Evolutionary conservation across 2,329 filamentous ascomycete genomes (phyloP).

Genomic region (Phoma sp.): DNA sequence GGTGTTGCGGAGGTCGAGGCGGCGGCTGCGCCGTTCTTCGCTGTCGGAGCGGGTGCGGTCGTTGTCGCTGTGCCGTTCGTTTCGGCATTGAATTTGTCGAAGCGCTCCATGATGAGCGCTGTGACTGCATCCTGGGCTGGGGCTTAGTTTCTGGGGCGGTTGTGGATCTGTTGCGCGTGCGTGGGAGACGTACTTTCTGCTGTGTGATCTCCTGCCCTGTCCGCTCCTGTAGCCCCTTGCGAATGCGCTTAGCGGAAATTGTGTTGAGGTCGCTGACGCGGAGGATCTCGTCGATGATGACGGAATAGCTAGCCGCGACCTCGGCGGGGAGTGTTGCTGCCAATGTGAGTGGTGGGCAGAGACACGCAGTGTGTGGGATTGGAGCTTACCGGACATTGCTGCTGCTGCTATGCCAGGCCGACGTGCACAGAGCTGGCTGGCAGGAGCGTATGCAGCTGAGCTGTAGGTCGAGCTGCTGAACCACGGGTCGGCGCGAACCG

Average conservation of each 20-base stretch:
- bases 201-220: conserved; percentile 66
- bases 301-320: conserved; percentile 57
- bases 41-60: conserved; percentile 42
- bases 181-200: conserved; percentile 60
- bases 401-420: conserved; percentile 21
- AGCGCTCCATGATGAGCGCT: conserved; percentile 56
- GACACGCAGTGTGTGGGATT: conserved; percentile 2
- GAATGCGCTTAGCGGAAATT: conserved; percentile 69
- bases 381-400: conserved; percentile 40
- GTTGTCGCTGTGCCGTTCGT: conserved; percentile 30
- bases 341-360: conserved; percentile 17
- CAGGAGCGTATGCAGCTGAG: neutral
- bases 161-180: conserved; percentile 2
- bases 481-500: conserved; percentile 15
- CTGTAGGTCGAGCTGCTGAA: conserved; percentile 14
- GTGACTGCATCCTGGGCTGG: conserved; percentile 51
- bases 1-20: conserved; percentile 35
- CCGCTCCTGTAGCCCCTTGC: conserved; percentile 65
- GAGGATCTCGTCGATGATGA: conserved; percentile 69
- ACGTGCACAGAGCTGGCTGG: neutral
- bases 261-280: conserved; percentile 66
- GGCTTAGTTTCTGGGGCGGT: conserved; percentile 19
- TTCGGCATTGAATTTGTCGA: conserved; percentile 54
- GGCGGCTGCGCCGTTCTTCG: conserved; percentile 40
- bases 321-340: conserved; percentile 53